Conservation (phyloP, 768 basidiomycete species). For the Lentinula detonsa region DNA sequence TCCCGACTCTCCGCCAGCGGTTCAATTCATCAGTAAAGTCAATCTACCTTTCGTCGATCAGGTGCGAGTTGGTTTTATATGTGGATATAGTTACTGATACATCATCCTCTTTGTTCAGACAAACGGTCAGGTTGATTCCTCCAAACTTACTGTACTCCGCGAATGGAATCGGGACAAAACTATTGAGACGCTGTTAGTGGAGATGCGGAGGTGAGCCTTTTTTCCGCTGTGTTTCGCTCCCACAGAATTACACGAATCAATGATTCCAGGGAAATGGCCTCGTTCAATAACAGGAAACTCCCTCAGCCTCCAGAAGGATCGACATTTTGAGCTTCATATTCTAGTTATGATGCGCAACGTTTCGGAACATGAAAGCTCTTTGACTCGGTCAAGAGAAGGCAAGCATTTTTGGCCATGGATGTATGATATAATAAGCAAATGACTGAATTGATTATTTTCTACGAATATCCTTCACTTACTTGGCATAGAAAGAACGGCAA, state of each 20-base stretch:
- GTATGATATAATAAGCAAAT: not conserved
- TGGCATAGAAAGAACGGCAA: too few species aligned
- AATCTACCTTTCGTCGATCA: constrained; percentile 90
- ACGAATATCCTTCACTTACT: too few species aligned
- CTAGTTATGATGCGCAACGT: not conserved
- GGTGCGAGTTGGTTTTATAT: not conserved
- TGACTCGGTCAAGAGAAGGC: not conserved
- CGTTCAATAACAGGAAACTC: constrained; percentile 85
- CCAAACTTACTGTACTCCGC: constrained; percentile 65
- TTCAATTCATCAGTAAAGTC: constrained; percentile 85
- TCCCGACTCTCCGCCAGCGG: constrained; percentile 70
- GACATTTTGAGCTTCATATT: constrained; percentile 37
- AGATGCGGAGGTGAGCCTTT: constrained; percentile 75
- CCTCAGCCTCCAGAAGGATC: constrained; percentile 93
- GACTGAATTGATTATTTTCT: not conserved
- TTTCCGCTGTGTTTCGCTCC: too few species aligned
- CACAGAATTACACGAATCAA: not conserved
- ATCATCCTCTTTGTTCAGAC: constrained; percentile 3
- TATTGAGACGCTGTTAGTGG: constrained; percentile 87
- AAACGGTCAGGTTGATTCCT: constrained; percentile 73
- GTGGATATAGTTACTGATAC: not conserved
- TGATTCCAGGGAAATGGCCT: constrained; percentile 81
- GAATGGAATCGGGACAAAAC: constrained; percentile 73
- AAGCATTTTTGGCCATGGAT: not conserved
- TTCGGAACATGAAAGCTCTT: not conserved